Base-by-base conservation (phyloP, 2,329 filamentous ascomycete genomes). In the Nannizziopsis barbatae region DNA sequence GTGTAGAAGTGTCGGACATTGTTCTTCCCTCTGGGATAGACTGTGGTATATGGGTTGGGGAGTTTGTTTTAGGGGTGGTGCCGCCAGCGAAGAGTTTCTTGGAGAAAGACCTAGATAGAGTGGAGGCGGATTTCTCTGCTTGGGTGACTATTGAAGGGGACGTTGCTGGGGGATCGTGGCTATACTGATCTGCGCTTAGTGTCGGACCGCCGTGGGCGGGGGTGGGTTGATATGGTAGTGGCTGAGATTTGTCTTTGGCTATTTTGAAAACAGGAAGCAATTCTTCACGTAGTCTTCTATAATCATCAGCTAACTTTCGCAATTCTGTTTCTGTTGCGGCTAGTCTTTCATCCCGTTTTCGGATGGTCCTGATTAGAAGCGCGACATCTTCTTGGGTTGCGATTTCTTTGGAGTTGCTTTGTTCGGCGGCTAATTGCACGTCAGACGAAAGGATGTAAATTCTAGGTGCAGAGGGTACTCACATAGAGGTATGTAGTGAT, bases 401-500 rank as follows among this genome's bases (percentile, higher is more conserved):
- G 36, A 81, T 84, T 49, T 86, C 81, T 62, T 94, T 88, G 64
- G 89, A 83, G 39, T 81, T 82, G 63, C 89, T 85, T 55, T 84
- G 84, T 62, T 95, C 92, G 62, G 88, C 90, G 55, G 92, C 90
- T 95, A 61, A 47, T 6, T 27, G n/a, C 10, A 35, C 55, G 43
- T 36, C 22, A 46, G 20, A 37, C 22, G 22, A 27, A 7, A 7
- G 22, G 7, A 27, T 27, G n/a, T 7, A 27, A 4, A 7, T 27
- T 7, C 22, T 27, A 27, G 7, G 22, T 3, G 4, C 22, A 7
- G 7, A 27, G 22, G 22, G 22, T 35, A 73, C 84, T 59, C 81
- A 95, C 89, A 92, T 44, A 92, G 73, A 33, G 92, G 92, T 45
- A 95, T 77, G 64, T 95, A 98, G 65, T 96, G 86, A 60, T 95